phyloP scores from a whole-genome alignment of 331 rosid genomes.

The Quercus lobata region DNA sequence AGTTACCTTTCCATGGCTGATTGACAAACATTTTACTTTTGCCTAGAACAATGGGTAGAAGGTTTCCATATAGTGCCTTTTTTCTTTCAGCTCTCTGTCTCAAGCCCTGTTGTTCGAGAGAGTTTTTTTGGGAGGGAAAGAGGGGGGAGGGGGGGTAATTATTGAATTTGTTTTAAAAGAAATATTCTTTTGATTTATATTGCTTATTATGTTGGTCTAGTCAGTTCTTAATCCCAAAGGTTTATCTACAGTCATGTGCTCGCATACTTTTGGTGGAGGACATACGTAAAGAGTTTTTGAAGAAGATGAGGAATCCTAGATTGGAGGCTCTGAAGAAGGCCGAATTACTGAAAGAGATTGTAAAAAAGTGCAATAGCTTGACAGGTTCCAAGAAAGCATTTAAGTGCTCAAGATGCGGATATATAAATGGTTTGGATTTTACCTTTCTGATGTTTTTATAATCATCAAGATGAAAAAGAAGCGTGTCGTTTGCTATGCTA shows the following conservation, averaged over 20 bases:
- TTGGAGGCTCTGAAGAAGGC: conserved; percentile 48
- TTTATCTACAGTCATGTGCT: conserved; percentile 66
- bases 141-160: neutral
- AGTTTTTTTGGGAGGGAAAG: neutral
- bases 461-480: conserved; percentile 4
- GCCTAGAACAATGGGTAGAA: neutral
- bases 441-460: conserved; percentile 13
- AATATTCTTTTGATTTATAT: conserved; percentile 7
- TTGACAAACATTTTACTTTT: neutral
- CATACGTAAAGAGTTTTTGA: conserved; percentile 38
- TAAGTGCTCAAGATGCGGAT: conserved; percentile 70
- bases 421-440: conserved; percentile 57
- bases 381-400: conserved; percentile 34
- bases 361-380: conserved; percentile 45
- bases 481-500: conserved; percentile 11
- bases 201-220: conserved; percentile 9
- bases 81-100: neutral
- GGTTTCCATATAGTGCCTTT: neutral
- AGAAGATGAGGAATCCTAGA: conserved; percentile 64
- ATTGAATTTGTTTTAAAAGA: neutral
- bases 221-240: conserved; percentile 7
- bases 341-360: conserved; percentile 39
- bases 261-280: conserved; percentile 61
- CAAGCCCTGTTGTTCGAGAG: no score
- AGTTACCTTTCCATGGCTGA: no score